Evolutionary conservation across 192 early-diverging fungal species (phyloP), one percentile per base, ranked within the genome.

Genomic region (Phlyctochytrium arcticum): DNA sequence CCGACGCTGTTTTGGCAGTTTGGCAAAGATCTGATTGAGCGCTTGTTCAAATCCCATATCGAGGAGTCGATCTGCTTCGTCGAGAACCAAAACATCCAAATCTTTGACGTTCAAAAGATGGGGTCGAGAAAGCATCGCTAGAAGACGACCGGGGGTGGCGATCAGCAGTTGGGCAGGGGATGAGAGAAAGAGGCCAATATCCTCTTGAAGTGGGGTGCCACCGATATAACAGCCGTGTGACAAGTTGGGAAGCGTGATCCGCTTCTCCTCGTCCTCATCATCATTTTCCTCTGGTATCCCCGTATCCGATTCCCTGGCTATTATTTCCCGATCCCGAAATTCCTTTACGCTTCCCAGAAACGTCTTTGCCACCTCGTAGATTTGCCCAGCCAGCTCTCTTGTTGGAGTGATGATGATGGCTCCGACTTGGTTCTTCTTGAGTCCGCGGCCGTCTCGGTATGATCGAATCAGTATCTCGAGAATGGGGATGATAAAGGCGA

Each of bases 51-150:
- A 99, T 35, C 95, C 96, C 91, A 99, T 87, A 62, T 96, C 93
- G 60, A 98, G 80, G 50, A 97, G 71, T 21, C 92, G 47, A 77
- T 97, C 96, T 0, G 96, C 96, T 75, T 98, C 96, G 68, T 97
- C 96, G 70, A 98, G 74, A 0, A 98, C 86, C 57, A 96, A 71
- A 0, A 93, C 85, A 65, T 98, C 93, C 36, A 96, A 67, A 60
- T 92, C 89, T 34, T 85, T 84, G 10, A 86, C 84, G 62, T 88
- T 88, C 12, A 89, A 75, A 35, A 88, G 54, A 58, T 63, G 42
- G 44, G 69, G 42, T 67, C 84, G 53, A 32, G 71, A 58, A 48
- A 69, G 26, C 12, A 96, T 76, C 60, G 95, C 91, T 48, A 93
- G 88, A 37, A 98, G 59, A 1, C 95, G 75, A 5, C 95, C 95